Evolutionary conservation across 768 basidiomycete species (phyloP).

Genomic region (Coprinopsis strossmayeri): DNA sequence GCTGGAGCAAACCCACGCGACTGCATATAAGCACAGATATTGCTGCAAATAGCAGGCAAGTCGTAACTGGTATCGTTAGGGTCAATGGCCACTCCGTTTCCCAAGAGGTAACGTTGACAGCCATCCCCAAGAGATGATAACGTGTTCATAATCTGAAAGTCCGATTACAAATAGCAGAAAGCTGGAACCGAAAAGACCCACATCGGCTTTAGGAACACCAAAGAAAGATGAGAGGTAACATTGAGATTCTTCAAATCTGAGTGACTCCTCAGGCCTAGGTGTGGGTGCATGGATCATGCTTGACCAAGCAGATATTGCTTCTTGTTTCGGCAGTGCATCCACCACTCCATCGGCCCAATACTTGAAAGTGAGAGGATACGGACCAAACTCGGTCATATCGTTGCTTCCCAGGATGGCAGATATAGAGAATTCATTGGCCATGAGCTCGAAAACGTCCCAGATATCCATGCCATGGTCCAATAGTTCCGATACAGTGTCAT

Average conservation of each 20-base stretch:
- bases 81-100: conserved; percentile 21
- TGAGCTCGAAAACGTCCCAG: conserved; percentile 48
- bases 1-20: conserved; percentile 39
- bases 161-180: no score
- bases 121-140: conserved; percentile 32
- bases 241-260: conserved; percentile 9
- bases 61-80: conserved; percentile 24
- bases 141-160: conserved; percentile 12
- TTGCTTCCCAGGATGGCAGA: conserved; percentile 23
- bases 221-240: conserved; percentile 9
- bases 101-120: conserved; percentile 34
- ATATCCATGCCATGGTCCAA: conserved; percentile 42
- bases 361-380: conserved; percentile 19
- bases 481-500: conserved; percentile 31
- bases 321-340: conserved; percentile 5
- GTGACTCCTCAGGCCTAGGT: neutral
- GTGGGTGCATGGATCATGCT: neutral
- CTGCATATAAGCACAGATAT: conserved; percentile 47
- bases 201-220: conserved; percentile 9
- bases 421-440: conserved; percentile 13
- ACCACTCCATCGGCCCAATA: conserved; percentile 10
- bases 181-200: no score
- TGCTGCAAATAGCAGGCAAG: conserved; percentile 27
- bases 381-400: neutral
- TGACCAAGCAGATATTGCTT: conserved; percentile 10